phyloP scores from a whole-genome alignment of 148 eudicot species.

The Chenopodium quinoa region DNA sequence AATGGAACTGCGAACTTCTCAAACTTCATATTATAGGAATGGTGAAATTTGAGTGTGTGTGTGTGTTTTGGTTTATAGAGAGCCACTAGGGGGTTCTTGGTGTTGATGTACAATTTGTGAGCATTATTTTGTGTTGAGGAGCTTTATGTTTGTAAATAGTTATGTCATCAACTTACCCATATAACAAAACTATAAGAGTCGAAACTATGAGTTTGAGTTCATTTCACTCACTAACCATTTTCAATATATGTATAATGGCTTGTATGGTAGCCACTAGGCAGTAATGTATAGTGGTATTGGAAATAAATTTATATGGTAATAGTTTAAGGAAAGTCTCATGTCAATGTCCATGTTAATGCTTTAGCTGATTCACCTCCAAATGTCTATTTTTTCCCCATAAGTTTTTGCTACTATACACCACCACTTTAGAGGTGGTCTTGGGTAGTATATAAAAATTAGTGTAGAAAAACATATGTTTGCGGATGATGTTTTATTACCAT shows the following conservation, averaged over 20 bases:
- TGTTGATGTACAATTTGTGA: background rate
- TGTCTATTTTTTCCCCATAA: background rate
- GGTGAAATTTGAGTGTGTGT: background rate
- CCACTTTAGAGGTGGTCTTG: background rate
- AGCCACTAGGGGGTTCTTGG: background rate
- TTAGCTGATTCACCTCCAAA: background rate
- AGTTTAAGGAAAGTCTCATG: background rate
- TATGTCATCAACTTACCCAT: background rate
- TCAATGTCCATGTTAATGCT: background rate
- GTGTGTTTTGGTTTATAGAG: too few relatives aligned
- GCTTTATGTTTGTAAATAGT: background rate
- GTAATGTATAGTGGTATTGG: background rate
- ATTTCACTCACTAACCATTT: background rate
- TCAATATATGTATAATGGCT: background rate
- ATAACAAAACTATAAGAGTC: background rate
- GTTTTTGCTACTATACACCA: too few relatives aligned
- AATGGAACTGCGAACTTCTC: background rate
- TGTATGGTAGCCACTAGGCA: background rate
- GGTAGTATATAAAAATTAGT: background rate
- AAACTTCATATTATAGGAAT: background rate
- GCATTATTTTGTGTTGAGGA: background rate
- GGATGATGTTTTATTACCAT: background rate
- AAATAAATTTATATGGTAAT: too few relatives aligned
- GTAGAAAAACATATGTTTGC: background rate
- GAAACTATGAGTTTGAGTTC: background rate